Conservation (phyloP, 108 stramenopile genomes). For the Discostella stelligeroides region DNA sequence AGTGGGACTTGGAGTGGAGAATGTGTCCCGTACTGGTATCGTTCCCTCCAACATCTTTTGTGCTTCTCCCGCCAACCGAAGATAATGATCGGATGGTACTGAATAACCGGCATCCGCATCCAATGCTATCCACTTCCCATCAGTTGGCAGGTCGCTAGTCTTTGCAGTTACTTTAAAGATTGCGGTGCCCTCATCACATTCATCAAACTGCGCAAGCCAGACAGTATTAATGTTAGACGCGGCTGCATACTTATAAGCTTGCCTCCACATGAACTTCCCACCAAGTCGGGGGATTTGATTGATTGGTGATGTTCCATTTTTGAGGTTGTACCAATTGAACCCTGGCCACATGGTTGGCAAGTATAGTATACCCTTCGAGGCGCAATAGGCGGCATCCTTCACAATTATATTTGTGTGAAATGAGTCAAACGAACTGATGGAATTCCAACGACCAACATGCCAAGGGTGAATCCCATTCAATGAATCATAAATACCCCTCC, state of each 20-base stretch:
- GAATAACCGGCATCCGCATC: constrained; percentile 12
- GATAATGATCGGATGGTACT: constrained; percentile 36
- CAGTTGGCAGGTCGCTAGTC: not conserved
- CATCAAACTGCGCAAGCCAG: constrained; percentile 54
- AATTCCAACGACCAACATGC: constrained; percentile 42
- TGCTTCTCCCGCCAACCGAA: not conserved
- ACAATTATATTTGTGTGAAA: constrained; percentile 12
- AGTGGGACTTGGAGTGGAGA: too few relatives aligned
- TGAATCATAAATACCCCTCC: constrained; percentile 35
- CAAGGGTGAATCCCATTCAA: constrained; percentile 52
- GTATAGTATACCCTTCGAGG: constrained; percentile 35
- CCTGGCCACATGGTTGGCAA: constrained; percentile 56
- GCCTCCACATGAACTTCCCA: constrained; percentile 47
- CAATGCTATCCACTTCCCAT: constrained; percentile 19
- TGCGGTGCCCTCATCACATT: constrained; percentile 39
- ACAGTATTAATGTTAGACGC: constrained; percentile 24
- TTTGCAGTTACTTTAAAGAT: constrained; percentile 35
- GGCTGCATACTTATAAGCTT: constrained; percentile 27
- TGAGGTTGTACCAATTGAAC: constrained; percentile 42
- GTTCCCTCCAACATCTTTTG: not conserved
- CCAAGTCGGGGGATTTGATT: constrained; percentile 46
- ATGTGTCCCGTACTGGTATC: not conserved
- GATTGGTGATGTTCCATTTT: not conserved
- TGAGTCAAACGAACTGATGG: not conserved
- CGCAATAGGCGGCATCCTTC: constrained; percentile 34